These are phyloP conservation scores for Aspergillus awamori DNA, from an alignment of 2,329 filamentous ascomycete genomes.

Conservation along the genomic window DNA sequence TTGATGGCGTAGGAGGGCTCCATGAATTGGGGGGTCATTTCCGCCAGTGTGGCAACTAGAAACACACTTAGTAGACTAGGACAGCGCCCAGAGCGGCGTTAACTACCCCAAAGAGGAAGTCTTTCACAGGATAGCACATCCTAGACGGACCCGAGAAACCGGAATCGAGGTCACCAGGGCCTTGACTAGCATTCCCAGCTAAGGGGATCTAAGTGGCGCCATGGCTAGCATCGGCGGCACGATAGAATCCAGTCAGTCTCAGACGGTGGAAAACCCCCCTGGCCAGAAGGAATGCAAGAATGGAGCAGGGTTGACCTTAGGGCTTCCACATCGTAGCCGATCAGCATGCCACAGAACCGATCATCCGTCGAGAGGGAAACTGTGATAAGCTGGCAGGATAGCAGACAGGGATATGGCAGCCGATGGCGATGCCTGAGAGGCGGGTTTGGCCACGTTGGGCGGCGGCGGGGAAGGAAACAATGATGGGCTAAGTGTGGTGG, in stretches of 20 bases:
- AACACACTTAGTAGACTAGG: background rate
- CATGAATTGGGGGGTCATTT: background rate
- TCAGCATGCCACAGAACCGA: constrained; percentile 14
- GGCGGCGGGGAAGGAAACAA: background rate
- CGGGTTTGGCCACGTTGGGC: constrained; percentile 5
- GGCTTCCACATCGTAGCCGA: background rate
- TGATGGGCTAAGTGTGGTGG: background rate
- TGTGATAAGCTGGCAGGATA: background rate
- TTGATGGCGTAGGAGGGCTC: background rate
- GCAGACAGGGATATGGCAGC: background rate
- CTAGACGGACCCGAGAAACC: background rate
- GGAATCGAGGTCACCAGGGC: background rate
- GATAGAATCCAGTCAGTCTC: too few species aligned
- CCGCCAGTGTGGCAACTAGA: background rate
- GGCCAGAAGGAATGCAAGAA: background rate
- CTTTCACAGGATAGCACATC: background rate
- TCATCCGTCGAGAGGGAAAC: constrained; percentile 17
- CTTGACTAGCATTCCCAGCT: background rate
- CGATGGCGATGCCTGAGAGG: constrained; percentile 1
- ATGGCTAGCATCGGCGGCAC: background rate
- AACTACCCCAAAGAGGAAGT: background rate
- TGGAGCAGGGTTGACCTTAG: background rate
- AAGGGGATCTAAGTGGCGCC: background rate
- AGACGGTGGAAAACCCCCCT: background rate
- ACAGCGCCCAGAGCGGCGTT: background rate